Evolutionary conservation across 202 grass and related monocot species (phyloP).

Genomic region (Elaeis oleifera): DNA sequence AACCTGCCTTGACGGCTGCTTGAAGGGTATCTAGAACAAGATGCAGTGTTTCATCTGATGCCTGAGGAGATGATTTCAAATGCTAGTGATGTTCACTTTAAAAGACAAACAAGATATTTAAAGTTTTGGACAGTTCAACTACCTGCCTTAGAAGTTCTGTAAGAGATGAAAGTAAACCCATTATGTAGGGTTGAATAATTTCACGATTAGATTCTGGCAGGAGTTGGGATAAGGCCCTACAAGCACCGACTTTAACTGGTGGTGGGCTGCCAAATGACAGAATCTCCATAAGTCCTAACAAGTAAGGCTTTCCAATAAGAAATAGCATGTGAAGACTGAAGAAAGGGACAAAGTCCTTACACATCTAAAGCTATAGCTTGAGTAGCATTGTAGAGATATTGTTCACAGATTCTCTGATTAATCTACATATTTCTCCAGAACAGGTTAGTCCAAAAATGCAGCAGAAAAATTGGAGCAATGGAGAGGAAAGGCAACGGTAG

Average conservation of each 20-base stretch:
- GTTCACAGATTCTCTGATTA: conserved; percentile 58
- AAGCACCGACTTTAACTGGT: conserved; percentile 94
- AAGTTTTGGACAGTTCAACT: conserved; percentile 18
- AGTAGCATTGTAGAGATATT: conserved; percentile 59
- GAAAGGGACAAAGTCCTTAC: conserved; percentile 41
- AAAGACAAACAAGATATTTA: conserved; percentile 3
- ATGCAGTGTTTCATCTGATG: conserved; percentile 89
- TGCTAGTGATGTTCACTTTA: not conserved
- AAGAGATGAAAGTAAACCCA: conserved; percentile 74
- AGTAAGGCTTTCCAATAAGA: conserved; percentile 13
- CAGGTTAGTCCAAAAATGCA: not conserved
- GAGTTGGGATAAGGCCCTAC: conserved; percentile 63
- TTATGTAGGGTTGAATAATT: conserved; percentile 47
- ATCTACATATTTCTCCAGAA: conserved; percentile 46
- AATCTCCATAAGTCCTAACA: not conserved
- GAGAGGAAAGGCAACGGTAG: not conserved
- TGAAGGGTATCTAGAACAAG: conserved; percentile 95
- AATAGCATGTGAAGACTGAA: conserved; percentile 10
- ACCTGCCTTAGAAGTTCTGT: conserved; percentile 77
- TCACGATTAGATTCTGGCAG: conserved; percentile 50
- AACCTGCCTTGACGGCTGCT: conserved; percentile 72
- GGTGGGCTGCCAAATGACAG: conserved; percentile 51
- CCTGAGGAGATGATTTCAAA: conserved; percentile 32
- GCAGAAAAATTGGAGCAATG: not conserved
- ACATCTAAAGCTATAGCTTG: conserved; percentile 71